phyloP scores from a whole-genome alignment of 495 filamentous ascomycete species.

The Ramalina intermedia region DNA sequence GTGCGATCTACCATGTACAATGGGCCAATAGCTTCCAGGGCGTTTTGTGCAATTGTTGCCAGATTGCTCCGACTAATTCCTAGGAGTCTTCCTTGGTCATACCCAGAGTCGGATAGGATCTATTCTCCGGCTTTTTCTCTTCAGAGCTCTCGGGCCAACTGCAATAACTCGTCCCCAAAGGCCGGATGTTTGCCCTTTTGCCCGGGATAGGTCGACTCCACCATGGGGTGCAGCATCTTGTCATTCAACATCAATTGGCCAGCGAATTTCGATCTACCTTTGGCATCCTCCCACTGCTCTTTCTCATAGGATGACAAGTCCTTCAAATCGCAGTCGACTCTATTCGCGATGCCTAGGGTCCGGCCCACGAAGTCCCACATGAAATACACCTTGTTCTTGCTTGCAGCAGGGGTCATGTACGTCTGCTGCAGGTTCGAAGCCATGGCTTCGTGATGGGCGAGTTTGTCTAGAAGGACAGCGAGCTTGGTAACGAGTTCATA shows the following conservation, averaged over 20 bases:
- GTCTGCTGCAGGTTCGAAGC: slow-evolving; percentile 19
- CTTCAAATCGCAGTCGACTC: not conserved
- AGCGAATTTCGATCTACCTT: slow-evolving; percentile 2
- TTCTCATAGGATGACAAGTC: slow-evolving; percentile 2
- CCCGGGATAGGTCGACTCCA: slow-evolving; percentile 7
- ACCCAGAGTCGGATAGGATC: too few species aligned
- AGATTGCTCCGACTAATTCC: too few species aligned
- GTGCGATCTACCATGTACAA: too few species aligned
- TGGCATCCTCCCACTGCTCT: slow-evolving; percentile 7
- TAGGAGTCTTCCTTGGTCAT: too few species aligned
- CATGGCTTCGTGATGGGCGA: slow-evolving; percentile 24
- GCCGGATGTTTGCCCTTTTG: slow-evolving; percentile 11
- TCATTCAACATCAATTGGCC: slow-evolving; percentile 5
- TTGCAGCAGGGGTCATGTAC: slow-evolving; percentile 21
- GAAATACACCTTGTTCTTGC: slow-evolving; percentile 24
- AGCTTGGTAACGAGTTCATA: slow-evolving; percentile 3
- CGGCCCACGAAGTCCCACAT: slow-evolving; percentile 24
- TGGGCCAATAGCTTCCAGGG: too few species aligned
- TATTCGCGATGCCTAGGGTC: slow-evolving; percentile 12
- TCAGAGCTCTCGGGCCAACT: slow-evolving; percentile 7
- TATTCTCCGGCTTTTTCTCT: too few species aligned
- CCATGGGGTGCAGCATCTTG: slow-evolving; percentile 11
- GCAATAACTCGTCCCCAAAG: slow-evolving; percentile 12
- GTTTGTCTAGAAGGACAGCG: slow-evolving; percentile 13
- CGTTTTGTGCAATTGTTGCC: too few species aligned